A percentile compares a stretch with the other conserved stretches of the same genome.
These are phyloP conservation scores for Juglanconis juglandina DNA, from an alignment of 2,329 filamentous ascomycete genomes.

Conservation along the genomic window DNA sequence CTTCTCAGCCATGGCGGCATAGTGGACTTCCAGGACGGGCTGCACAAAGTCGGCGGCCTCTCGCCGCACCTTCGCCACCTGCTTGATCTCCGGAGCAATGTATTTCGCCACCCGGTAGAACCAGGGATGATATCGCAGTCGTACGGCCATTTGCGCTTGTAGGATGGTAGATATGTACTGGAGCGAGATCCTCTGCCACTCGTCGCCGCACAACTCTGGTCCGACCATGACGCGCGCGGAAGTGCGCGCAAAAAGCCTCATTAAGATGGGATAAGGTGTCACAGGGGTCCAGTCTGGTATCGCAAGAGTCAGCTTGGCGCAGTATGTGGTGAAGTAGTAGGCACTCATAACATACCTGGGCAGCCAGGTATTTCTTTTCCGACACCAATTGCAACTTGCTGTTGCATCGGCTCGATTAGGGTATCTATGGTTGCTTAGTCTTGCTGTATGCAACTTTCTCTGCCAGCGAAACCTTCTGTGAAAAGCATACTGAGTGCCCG, in stretches of 20 bases:
- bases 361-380: background rate
- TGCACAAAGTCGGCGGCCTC: slow-evolving; percentile 20
- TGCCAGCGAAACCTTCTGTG: no score
- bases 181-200: slow-evolving; percentile 17
- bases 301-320: background rate
- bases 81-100: slow-evolving; percentile 18
- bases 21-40: slow-evolving; percentile 19
- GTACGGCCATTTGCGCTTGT: slow-evolving; percentile 18
- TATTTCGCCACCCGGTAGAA: slow-evolving; percentile 22
- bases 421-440: background rate
- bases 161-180: slow-evolving; percentile 19
- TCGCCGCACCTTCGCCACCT: slow-evolving; percentile 5
- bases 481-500: background rate
- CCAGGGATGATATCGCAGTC: slow-evolving; percentile 17
- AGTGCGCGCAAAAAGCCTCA: slow-evolving; percentile 11
- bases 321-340: background rate
- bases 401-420: background rate
- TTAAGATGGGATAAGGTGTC: background rate
- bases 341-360: background rate
- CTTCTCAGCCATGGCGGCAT: background rate
- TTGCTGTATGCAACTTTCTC: no score
- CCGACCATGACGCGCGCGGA: slow-evolving; percentile 23
- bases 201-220: slow-evolving; percentile 18
- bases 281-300: slow-evolving; percentile 2
- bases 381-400: background rate